Percentiles rank a stretch among this genome's conserved stretches.
These are phyloP conservation scores for Thymus mandschuricus DNA, from an alignment of 257 asterid genomes.

Conservation along the genomic window DNA sequence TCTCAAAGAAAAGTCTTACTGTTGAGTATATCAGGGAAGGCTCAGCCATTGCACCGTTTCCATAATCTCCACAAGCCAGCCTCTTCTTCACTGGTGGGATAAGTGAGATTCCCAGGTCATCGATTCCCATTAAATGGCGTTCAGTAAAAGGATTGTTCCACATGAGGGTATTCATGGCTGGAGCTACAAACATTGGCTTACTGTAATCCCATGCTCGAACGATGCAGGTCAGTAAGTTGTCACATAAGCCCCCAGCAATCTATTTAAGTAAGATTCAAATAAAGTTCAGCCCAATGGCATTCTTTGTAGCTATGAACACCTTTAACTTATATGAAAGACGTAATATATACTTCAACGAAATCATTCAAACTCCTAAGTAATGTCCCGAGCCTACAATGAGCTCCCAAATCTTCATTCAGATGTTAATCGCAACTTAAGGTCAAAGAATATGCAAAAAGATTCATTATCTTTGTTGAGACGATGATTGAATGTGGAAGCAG, in stretches of 20 bases:
- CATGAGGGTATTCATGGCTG: constrained; percentile 91
- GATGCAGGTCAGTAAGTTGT: constrained; percentile 84
- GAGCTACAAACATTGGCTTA: constrained; percentile 87
- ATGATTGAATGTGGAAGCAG: too few relatives aligned
- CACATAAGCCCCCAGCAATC: constrained; percentile 95
- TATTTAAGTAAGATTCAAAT: constrained; percentile 10
- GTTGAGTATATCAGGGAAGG: constrained; percentile 71
- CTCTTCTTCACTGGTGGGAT: constrained; percentile 81
- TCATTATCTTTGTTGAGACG: too few relatives aligned
- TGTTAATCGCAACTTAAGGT: too few relatives aligned
- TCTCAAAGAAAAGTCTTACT: constrained; percentile 62
- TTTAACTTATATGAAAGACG: background rate
- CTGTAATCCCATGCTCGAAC: constrained; percentile 91
- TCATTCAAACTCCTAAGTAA: background rate
- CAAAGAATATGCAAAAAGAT: too few relatives aligned
- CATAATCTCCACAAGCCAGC: constrained; percentile 91
- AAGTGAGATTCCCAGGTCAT: constrained; percentile 83
- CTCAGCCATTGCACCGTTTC: constrained; percentile 95
- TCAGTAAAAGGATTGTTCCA: constrained; percentile 89
- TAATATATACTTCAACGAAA: too few relatives aligned
- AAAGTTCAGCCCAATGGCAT: background rate
- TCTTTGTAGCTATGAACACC: background rate
- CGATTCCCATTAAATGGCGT: constrained; percentile 67
- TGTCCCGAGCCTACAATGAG: background rate
- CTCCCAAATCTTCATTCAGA: background rate